Evolutionary conservation across 2,329 filamentous ascomycete species (phyloP), one percentile per base, ranked within the genome.

Genomic region (Cordyceps militaris): DNA sequence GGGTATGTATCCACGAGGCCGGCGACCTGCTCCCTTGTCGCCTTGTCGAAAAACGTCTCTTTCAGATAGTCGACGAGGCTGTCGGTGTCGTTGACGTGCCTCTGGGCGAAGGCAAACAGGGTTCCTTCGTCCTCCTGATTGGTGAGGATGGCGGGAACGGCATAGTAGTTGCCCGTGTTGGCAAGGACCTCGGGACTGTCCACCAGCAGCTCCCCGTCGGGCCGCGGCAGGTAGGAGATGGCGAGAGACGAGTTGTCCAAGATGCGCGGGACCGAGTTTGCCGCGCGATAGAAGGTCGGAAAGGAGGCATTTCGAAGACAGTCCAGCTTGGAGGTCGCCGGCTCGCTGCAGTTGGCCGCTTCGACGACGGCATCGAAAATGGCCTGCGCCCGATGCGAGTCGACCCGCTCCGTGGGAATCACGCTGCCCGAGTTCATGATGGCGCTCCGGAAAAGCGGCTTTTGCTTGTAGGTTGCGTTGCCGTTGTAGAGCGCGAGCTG

Each of bases 51-150:
- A 74, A 82, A 87, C 52, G 82, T 62, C 0, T 71, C 66, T 1
- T 71, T 65, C 23, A 94, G 71, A 65, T 93, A 93, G 19, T 78
- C 72, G 34, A 83, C 76, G 0, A 92, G 63, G 6, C 83, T 71
- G 1, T 72, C 71, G 0, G 78, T 82, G 1, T 78, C 86, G 10
- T 82, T 88, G 52, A 92, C 73, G 67, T 91, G 89, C 32, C 71
- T 67, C 62, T 89, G 86, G 68, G 86, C 85, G 34, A 92, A 75
- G 5, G 84, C 76, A 67, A 92, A 91, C 2, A 92, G 70, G 0
- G 88, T 91, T 19, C 88, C 88, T 70, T 93, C 88, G 66, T 93
- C 89, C 73, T 92, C 88, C 69, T 91, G 87, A 66, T 90, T 81
- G 43, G 89, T 88, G 40, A 88, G 79, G 62, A 80, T 79, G 72